Base-by-base conservation (phyloP, 2,329 filamentous ascomycete genomes). In the Beauveria caledonica region DNA sequence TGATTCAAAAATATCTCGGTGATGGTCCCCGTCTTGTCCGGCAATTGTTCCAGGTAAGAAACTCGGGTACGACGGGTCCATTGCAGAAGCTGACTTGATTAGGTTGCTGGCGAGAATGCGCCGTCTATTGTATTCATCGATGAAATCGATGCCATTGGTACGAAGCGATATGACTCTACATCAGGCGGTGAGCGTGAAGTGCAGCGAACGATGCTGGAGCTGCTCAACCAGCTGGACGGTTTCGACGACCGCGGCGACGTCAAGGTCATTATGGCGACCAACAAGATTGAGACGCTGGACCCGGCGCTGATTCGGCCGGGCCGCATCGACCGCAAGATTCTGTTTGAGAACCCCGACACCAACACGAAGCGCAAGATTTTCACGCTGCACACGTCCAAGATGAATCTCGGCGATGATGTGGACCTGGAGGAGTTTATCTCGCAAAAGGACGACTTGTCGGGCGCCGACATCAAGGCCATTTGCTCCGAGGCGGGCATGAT, bases 201-300 rank as follows among this genome's bases (percentile, higher is more conserved):
- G 44, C 94, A 99, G 78, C 87, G 94, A 74, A 99, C 94, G 53
- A 99, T 99, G 94, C 79, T 99, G 75, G 94, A 99, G 72, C 84
- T 99, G 59, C 86, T 99, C 46, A 99, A 99, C 77, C 94, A 99
- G 78, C 86, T 99, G 9, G 94, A 99, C 73, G 94, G 94, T 69
- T 99, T 99, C 77, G 94, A 99, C 72, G 95, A 99, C 75, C 90
- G 94, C 63, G 95, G 94, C 67, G 94, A 99, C 72, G 93, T 99
- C 76, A 99, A 99, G 81, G 94, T 99, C 63, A 93, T 99, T 74
- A 97, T 99, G 92, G 95, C 94, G 13, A 99, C 94, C 66, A 99
- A 99, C 86, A 99, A 99, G 85, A 99, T 99, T 67, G 95, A 99
- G 67, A 96, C 91, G 4, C 82, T 99, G 29, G 95, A 99, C 71